Base-by-base conservation (phyloP, 345 rosid species). In the Linum lewisii region DNA sequence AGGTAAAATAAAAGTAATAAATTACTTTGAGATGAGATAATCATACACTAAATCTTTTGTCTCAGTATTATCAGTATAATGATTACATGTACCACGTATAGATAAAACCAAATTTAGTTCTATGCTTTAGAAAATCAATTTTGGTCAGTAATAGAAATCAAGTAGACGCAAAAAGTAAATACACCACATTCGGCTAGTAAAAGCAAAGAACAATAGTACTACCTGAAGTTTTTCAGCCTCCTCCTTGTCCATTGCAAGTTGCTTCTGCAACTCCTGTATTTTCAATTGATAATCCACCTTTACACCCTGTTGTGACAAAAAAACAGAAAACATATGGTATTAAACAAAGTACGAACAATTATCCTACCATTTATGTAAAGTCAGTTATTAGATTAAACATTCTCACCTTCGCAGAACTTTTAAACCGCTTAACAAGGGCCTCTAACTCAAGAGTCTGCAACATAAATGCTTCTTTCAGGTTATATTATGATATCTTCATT, bases 201-300 rank as follows among this genome's bases (percentile, higher is more conserved):
- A 20, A 20, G 55, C 22, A 20, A 52, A 0, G 2, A 57, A 0
- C 14, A 54, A 68, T 16, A 54, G 11, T 51, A 21, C 62, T 63
- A 88, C 98, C 96, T 75, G 81, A 62, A 92, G 72, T 72, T 83
- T 92, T 73, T 82, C 82, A 34, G 85, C 88, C 78, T 92, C 98
- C 66, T 88, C 98, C 71, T 73, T 72, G 70, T 88, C 95, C 87
- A 92, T 77, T 44, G 87, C 67, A 67, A 92, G 86, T 76, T 92
- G 95, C 79, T 76, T 92, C 67, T 82, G 84, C 69, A 92, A 67
- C 75, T 84, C 98, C 74, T 67, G 93, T 70, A 92, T 92, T 82
- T 92, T 92, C 52, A 66, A 63, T 0, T 87, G 73, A 69, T 79
- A 88, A 71, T 92, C 98, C 52, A 69, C 74, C 78, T 88, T 81